phyloP scores from a whole-genome alignment of 495 filamentous ascomycete genomes.

The Astrothelium subdiscretum region DNA sequence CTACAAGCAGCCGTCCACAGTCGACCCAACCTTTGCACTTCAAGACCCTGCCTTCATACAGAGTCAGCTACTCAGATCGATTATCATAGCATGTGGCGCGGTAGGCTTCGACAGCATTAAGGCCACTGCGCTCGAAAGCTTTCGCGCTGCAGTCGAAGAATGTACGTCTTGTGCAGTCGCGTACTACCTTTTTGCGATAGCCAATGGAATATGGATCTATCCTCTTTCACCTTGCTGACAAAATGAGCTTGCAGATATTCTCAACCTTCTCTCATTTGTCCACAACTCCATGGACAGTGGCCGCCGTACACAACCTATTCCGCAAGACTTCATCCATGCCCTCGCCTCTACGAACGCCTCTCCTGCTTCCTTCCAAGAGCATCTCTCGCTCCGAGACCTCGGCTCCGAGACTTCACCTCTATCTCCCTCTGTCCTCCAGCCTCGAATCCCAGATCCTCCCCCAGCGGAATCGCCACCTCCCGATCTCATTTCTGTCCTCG shows the following conservation, averaged over 20 bases:
- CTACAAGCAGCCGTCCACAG: constrained; percentile 3
- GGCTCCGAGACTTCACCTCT: constrained; percentile 31
- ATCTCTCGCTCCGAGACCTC: constrained; percentile 4
- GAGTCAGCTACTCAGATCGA: constrained; percentile 43
- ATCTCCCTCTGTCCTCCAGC: constrained; percentile 29
- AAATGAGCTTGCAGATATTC: constrained; percentile 39
- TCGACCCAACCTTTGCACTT: constrained; percentile 26
- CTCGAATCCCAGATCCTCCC: constrained; percentile 35
- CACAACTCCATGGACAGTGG: constrained; percentile 49
- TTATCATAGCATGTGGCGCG: constrained; percentile 40
- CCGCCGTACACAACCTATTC: constrained; percentile 49
- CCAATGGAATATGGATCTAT: background rate
- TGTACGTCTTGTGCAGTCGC: constrained; percentile 33
- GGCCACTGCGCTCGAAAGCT: constrained; percentile 45
- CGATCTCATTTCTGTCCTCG: constrained; percentile 33
- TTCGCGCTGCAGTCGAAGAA: constrained; percentile 47
- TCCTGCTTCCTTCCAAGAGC: constrained; percentile 20
- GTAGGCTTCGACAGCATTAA: constrained; percentile 49
- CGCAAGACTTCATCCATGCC: constrained; percentile 59
- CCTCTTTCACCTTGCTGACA: background rate
- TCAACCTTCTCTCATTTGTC: constrained; percentile 43
- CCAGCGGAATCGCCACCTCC: constrained; percentile 34
- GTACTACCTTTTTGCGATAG: background rate
- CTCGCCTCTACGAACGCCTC: constrained; percentile 29
- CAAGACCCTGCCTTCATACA: constrained; percentile 21